Evolutionary conservation across 2,329 filamentous ascomycete genomes (phyloP).

Genomic region (Cercospora canescens): DNA sequence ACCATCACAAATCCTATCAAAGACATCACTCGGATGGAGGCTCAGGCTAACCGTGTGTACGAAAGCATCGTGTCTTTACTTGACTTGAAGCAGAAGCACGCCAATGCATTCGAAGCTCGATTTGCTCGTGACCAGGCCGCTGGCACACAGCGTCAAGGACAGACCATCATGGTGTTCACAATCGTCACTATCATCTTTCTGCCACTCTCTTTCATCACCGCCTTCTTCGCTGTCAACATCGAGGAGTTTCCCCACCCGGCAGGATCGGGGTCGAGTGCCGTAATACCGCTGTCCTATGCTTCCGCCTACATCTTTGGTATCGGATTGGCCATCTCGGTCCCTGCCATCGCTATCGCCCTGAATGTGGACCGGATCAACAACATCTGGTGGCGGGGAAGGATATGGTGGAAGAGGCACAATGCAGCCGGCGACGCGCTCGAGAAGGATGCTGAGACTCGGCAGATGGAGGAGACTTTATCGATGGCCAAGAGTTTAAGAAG

Average conservation of each 20-base stretch:
- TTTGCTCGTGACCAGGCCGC: constrained; percentile 62
- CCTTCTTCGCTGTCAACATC: constrained; percentile 58
- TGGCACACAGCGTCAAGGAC: constrained; percentile 58
- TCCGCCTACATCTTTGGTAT: constrained; percentile 58
- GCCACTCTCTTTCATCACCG: constrained; percentile 56
- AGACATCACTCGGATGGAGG: constrained; percentile 65
- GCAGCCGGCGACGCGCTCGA: not conserved
- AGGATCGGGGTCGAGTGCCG: constrained; percentile 20
- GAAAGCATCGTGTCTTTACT: constrained; percentile 61
- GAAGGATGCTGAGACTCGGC: constrained; percentile 6
- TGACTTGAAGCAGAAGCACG: constrained; percentile 69
- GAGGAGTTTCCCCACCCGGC: constrained; percentile 46
- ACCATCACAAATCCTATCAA: constrained; percentile 49
- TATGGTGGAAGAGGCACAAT: constrained; percentile 2
- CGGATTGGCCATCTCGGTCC: constrained; percentile 54
- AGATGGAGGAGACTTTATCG: constrained; percentile 17
- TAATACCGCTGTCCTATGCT: constrained; percentile 47
- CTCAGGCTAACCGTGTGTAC: constrained; percentile 62
- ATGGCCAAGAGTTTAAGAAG: constrained; percentile 21
- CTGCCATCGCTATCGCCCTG: constrained; percentile 26
- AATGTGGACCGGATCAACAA: constrained; percentile 21
- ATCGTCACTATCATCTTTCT: constrained; percentile 61
- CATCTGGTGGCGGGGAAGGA: constrained; percentile 1
- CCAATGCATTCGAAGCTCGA: constrained; percentile 66
- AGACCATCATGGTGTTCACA: constrained; percentile 61